A percentile compares a stretch with the other conserved stretches of the same genome.
Evolutionary conservation across 306 rosid species (phyloP).

Genomic region (Vigna angularis): DNA sequence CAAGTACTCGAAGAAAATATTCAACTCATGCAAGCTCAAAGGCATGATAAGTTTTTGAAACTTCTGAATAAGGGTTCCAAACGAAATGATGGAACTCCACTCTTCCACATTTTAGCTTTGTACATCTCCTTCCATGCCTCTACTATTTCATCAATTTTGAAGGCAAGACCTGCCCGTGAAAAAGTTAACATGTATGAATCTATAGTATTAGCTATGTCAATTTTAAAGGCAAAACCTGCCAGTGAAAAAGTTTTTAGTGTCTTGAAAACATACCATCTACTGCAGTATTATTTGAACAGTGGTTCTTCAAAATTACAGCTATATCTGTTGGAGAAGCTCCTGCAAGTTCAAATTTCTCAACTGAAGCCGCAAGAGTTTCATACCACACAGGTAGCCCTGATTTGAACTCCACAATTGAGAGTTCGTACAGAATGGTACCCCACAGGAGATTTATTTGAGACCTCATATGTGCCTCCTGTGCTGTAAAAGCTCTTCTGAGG

Average conservation of each 20-base stretch:
- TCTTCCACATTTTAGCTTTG: conserved; percentile 79
- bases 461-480: conserved; percentile 68
- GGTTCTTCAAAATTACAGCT: conserved; percentile 85
- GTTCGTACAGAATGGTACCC: conserved; percentile 93
- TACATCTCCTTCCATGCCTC: conserved; percentile 92
- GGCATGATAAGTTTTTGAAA: conserved; percentile 70
- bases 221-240: too few relatives aligned
- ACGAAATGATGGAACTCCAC: conserved; percentile 81
- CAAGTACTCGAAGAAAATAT: conserved; percentile 29
- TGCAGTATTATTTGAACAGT: conserved; percentile 71
- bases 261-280: conserved; percentile 60
- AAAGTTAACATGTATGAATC: conserved; percentile 22
- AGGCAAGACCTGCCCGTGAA: conserved; percentile 66
- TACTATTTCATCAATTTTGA: conserved; percentile 83
- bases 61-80: conserved; percentile 80
- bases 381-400: conserved; percentile 76
- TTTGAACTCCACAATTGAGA: conserved; percentile 80
- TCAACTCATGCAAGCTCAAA: conserved; percentile 67
- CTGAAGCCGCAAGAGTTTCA: conserved; percentile 73
- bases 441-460: conserved; percentile 82
- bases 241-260: conserved; percentile 19
- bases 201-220: not conserved
- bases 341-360: conserved; percentile 84
- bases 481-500: conserved; percentile 64
- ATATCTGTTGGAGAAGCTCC: conserved; percentile 87